Percentiles rank a stretch among this genome's conserved stretches.
These are phyloP conservation scores for Exophiala calicioides DNA, from an alignment of 2,329 filamentous ascomycete species.

Conservation along the genomic window DNA sequence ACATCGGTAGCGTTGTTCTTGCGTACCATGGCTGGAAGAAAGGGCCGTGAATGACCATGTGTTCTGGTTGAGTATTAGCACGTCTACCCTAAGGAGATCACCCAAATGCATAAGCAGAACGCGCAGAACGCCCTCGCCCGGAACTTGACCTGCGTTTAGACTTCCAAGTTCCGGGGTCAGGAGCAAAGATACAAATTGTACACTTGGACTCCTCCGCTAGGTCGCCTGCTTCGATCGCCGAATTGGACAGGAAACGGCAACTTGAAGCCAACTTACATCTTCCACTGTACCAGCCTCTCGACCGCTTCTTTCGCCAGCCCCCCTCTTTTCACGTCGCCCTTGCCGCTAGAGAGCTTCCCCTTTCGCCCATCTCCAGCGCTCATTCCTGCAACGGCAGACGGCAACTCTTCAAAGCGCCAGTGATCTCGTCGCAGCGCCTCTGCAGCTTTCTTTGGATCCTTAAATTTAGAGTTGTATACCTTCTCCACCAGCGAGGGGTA, in stretches of 20 bases:
- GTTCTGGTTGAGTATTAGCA: constrained; percentile 29
- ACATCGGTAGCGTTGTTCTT: constrained; percentile 36
- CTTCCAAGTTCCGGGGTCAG: no score
- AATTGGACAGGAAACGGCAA: not conserved
- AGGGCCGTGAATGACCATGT: constrained; percentile 43
- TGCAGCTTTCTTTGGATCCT: constrained; percentile 30
- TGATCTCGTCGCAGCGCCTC: constrained; percentile 39
- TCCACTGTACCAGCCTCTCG: constrained; percentile 46
- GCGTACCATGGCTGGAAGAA: constrained; percentile 43
- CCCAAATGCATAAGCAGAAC: no score
- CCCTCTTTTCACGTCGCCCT: constrained; percentile 13
- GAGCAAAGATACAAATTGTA: no score
- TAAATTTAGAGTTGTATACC: constrained; percentile 28
- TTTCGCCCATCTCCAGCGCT: constrained; percentile 8
- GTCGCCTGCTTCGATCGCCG: no score
- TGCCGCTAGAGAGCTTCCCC: constrained; percentile 3
- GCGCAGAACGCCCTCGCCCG: no score
- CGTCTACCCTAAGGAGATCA: no score
- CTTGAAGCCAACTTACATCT: constrained; percentile 39
- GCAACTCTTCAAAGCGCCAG: constrained; percentile 42
- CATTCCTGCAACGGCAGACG: constrained; percentile 29
- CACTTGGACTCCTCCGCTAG: no score
- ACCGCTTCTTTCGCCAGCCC: constrained; percentile 31
- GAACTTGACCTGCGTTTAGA: no score
- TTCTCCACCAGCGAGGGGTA: constrained; percentile 29